A percentile compares a stretch with the other conserved stretches of the same genome.
Conservation (phyloP, 176 grass and related monocot genomes). For the Microstegium vimineum region DNA sequence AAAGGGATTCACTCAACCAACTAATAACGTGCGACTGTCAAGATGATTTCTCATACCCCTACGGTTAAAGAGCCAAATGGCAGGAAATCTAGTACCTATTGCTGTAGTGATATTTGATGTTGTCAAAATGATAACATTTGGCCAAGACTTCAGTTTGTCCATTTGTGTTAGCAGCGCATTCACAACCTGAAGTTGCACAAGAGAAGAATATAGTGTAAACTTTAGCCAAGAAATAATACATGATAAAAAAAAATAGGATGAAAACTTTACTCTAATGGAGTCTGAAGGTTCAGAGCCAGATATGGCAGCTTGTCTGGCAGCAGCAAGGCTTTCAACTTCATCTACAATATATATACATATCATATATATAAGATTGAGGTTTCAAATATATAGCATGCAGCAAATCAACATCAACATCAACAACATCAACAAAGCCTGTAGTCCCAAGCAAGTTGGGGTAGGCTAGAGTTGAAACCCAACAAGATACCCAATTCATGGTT, state of each 20-base stretch:
- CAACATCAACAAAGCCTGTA: too few species aligned
- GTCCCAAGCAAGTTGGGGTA: too few species aligned
- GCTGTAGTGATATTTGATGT: slow-evolving; percentile 99
- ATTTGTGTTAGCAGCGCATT: slow-evolving; percentile 98
- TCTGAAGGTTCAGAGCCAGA: slow-evolving; percentile 99
- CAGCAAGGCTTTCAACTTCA: slow-evolving; percentile 99
- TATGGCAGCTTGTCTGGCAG: slow-evolving; percentile 95
- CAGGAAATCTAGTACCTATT: slow-evolving; percentile 62
- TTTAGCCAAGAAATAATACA: slow-evolving; percentile 8
- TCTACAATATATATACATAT: slow-evolving; percentile 53
- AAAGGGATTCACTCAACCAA: not conserved
- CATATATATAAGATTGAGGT: slow-evolving; percentile 27
- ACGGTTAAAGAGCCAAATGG: not conserved
- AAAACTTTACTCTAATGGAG: slow-evolving; percentile 82
- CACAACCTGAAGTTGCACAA: slow-evolving; percentile 70
- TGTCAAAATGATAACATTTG: slow-evolving; percentile 97
- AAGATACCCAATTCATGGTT: too few species aligned
- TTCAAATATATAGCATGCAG: slow-evolving; percentile 10
- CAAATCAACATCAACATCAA: too few species aligned
- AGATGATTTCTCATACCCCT: not conserved
- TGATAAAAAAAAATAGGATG: not conserved
- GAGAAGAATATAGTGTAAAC: slow-evolving; percentile 8
- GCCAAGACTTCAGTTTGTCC: slow-evolving; percentile 99
- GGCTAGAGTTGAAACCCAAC: too few species aligned
- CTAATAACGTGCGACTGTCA: not conserved